These are phyloP conservation scores for Phellopilus nigrolimitatus DNA, from an alignment of 1,284 basidiomycete genomes.

Conservation along the genomic window DNA sequence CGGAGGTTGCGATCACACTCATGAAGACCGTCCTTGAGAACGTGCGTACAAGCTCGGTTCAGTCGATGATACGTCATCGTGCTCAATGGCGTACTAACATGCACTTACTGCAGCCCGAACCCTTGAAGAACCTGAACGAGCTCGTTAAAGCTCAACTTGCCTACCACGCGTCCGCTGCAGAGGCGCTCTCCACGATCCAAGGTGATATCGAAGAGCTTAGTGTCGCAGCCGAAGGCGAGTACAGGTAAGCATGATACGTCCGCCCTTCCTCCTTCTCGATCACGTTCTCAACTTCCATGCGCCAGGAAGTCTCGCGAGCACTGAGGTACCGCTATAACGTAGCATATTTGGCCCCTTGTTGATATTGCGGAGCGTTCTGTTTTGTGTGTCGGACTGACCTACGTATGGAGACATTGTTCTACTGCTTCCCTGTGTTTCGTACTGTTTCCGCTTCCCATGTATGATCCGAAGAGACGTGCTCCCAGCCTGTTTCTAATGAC, in stretches of 20 bases:
- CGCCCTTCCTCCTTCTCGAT: background rate
- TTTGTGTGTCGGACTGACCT: background rate
- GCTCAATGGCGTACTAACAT: too few species aligned
- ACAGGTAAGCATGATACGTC: conserved; percentile 65
- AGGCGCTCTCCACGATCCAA: conserved; percentile 77
- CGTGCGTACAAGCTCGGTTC: conserved; percentile 60
- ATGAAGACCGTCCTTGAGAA: conserved; percentile 99
- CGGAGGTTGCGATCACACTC: conserved; percentile 94
- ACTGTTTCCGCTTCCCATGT: background rate
- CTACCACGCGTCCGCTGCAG: conserved; percentile 82
- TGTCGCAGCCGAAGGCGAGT: conserved; percentile 87
- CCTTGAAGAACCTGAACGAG: conserved; percentile 89
- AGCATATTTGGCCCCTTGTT: background rate
- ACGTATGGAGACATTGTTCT: conserved; percentile 1
- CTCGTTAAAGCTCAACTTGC: conserved; percentile 90
- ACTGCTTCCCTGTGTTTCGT: background rate
- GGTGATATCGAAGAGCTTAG: conserved; percentile 89
- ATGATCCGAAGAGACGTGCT: background rate
- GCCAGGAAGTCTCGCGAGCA: conserved; percentile 77
- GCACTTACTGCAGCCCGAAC: conserved; percentile 71
- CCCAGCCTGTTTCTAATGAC: background rate
- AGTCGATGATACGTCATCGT: too few species aligned
- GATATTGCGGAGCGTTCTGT: background rate
- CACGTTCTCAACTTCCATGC: conserved; percentile 5
- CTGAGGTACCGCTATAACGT: conserved; percentile 36